A percentile compares a stretch with the other conserved stretches of the same genome.
Conservation (phyloP, 352 stramenopile genomes). For the Globisporangium paroecandrum region DNA sequence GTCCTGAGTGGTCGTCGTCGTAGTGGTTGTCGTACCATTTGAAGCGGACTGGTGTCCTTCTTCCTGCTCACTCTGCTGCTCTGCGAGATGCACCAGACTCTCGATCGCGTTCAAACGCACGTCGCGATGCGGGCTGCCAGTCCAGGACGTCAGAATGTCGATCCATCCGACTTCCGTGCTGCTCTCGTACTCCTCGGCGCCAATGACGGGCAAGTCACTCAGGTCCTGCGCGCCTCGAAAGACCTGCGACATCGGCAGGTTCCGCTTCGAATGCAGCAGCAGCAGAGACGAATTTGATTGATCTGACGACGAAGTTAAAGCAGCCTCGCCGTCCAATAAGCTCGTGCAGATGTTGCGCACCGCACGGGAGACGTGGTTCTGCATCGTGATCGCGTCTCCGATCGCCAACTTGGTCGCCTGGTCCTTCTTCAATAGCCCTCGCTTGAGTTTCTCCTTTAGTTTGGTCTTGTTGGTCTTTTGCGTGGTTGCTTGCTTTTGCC, state of each 20-base stretch:
- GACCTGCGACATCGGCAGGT: constrained; percentile 64
- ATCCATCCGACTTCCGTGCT: constrained; percentile 77
- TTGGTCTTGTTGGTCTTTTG: background rate
- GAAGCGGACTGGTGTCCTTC: background rate
- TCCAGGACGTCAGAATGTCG: constrained; percentile 78
- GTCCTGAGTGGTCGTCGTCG: constrained; percentile 23
- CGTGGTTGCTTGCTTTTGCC: background rate
- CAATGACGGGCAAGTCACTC: constrained; percentile 64
- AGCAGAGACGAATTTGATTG: constrained; percentile 25
- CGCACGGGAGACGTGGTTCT: constrained; percentile 28
- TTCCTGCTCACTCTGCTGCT: constrained; percentile 25
- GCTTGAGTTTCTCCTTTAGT: background rate
- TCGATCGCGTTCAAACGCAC: constrained; percentile 66
- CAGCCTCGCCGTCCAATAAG: constrained; percentile 43
- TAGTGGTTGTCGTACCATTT: background rate
- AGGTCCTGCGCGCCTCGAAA: constrained; percentile 55
- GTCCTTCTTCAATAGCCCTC: background rate
- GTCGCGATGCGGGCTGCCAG: constrained; percentile 41
- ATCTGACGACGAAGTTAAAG: constrained; percentile 39
- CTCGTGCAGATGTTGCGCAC: constrained; percentile 68
- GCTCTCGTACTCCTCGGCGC: constrained; percentile 73
- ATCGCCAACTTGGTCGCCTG: background rate
- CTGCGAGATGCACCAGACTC: constrained; percentile 58
- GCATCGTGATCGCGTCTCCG: constrained; percentile 17
- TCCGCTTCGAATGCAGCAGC: constrained; percentile 51